Conservation (phyloP, 345 rosid genomes). For the Arabidopsis arenosa region DNA sequence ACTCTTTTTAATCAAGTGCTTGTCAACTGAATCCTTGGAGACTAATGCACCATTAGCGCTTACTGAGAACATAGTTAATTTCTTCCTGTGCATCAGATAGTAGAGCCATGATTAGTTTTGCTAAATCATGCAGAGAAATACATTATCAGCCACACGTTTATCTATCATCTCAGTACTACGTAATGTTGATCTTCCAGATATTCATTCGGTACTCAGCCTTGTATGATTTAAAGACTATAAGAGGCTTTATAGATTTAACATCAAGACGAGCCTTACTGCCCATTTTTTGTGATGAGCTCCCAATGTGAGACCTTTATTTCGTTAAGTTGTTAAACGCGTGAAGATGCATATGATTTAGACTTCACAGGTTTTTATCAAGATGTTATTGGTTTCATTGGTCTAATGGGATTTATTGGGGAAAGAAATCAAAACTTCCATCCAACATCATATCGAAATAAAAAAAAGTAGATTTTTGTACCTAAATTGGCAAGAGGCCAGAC, state of each 20-base stretch:
- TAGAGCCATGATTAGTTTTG: conserved; percentile 1
- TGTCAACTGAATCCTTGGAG: conserved; percentile 67
- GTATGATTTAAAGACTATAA: neutral
- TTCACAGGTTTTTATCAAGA: neutral
- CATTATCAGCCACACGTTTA: neutral
- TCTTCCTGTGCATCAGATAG: conserved; percentile 60
- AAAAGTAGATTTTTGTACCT: conserved; percentile 50
- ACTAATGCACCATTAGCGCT: conserved; percentile 72
- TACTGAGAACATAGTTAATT: conserved; percentile 69
- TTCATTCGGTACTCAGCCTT: neutral
- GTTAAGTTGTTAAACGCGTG: neutral
- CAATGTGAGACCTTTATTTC: neutral
- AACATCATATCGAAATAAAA: neutral
- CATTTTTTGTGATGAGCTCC: too few species aligned
- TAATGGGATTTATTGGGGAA: neutral
- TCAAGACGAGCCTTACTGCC: too few species aligned
- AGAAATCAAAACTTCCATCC: conserved; percentile 7
- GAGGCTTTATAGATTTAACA: too few species aligned
- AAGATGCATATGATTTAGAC: neutral
- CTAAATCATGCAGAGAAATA: neutral
- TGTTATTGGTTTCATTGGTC: too few species aligned
- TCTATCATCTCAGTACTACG: neutral
- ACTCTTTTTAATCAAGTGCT: conserved; percentile 64
- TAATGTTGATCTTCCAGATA: neutral
- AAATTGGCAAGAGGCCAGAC: conserved; percentile 85